phyloP scores from a whole-genome alignment of 2,329 filamentous ascomycete genomes.

The Fusarium sororula region DNA sequence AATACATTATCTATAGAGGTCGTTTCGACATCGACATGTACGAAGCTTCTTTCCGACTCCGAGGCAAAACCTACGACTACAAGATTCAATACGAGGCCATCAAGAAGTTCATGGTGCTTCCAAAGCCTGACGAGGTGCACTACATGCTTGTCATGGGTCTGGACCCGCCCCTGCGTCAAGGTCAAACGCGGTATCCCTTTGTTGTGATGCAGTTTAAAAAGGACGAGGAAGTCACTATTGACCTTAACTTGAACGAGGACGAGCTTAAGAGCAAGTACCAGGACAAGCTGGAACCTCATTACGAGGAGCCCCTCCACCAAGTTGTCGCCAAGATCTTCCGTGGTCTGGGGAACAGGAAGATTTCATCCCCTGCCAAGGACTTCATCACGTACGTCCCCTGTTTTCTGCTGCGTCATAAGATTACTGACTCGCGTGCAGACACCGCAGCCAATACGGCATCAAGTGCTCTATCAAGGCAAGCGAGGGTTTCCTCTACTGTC shows the following conservation, averaged over 20 bases:
- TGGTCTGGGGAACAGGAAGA: slow-evolving; percentile 92
- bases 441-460: slow-evolving; percentile 92
- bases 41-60: slow-evolving; percentile 94
- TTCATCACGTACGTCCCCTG: slow-evolving; percentile 73
- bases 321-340: slow-evolving; percentile 97
- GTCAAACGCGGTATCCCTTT: slow-evolving; percentile 97
- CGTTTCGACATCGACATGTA: slow-evolving; percentile 99
- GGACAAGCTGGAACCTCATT: slow-evolving; percentile 86
- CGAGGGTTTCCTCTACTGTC: slow-evolving; percentile 94
- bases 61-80: slow-evolving; percentile 99
- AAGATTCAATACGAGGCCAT: slow-evolving; percentile 98
- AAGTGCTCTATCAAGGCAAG: slow-evolving; percentile 99
- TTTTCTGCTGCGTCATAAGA: neutral
- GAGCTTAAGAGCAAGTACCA: slow-evolving; percentile 86
- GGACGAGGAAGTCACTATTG: slow-evolving; percentile 95
- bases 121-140: slow-evolving; percentile 98
- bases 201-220: slow-evolving; percentile 99
- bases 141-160: slow-evolving; percentile 94
- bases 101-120: slow-evolving; percentile 98
- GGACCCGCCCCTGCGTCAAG: slow-evolving; percentile 93
- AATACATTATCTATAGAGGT: slow-evolving; percentile 68
- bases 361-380: slow-evolving; percentile 92
- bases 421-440: slow-evolving; percentile 59
- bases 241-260: slow-evolving; percentile 95
- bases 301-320: slow-evolving; percentile 92